These are phyloP conservation scores for Chlamydomonas urium DNA, from an alignment of 139 green algal species.

Conservation along the genomic window DNA sequence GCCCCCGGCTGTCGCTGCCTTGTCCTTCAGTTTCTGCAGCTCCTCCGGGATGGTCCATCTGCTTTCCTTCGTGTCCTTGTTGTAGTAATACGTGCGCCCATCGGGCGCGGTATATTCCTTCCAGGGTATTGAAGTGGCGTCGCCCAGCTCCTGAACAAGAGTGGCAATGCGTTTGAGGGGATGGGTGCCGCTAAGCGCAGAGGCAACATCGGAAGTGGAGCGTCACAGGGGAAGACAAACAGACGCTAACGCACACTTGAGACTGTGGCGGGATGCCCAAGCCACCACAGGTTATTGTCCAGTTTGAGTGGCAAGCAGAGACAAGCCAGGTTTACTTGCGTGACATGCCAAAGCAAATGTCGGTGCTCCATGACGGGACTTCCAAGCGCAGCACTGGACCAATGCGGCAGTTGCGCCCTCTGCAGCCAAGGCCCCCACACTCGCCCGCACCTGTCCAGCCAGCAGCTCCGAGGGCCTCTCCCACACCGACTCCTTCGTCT, in stretches of 20 bases:
- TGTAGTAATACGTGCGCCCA: conserved; percentile 90
- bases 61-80: conserved; percentile 72
- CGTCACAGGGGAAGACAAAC: background rate
- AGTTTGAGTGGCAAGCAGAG: background rate
- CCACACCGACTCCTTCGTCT: conserved; percentile 76
- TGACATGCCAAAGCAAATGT: background rate
- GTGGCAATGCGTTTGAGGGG: background rate
- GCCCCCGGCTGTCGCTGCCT: too few species aligned
- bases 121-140: conserved; percentile 47
- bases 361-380: background rate
- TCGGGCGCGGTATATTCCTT: conserved; percentile 80
- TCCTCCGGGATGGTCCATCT: conserved; percentile 79
- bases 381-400: background rate
- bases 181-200: background rate
- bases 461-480: conserved; percentile 83
- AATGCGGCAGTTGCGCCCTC: background rate
- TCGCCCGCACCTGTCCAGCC: conserved; percentile 21
- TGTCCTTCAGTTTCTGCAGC: conserved; percentile 34
- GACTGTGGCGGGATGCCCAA: background rate
- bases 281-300: background rate
- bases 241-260: background rate
- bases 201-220: background rate
- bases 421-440: background rate
- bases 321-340: background rate
- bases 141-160: background rate